phyloP scores from a whole-genome alignment of 2,329 filamentous ascomycete species.

The Fusarium sp. region DNA sequence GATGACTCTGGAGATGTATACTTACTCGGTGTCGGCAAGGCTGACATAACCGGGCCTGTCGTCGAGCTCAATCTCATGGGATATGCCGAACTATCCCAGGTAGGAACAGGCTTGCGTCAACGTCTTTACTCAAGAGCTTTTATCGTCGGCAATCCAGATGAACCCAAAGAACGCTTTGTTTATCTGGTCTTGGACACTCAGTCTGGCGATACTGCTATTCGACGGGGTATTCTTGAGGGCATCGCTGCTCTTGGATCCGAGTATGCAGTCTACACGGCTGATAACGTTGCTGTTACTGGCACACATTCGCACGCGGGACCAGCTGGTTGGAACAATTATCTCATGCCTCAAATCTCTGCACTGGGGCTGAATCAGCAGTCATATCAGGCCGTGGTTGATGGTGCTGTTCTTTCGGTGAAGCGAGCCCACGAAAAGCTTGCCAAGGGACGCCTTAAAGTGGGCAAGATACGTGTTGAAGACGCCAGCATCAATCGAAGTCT shows the following conservation, averaged over 20 bases:
- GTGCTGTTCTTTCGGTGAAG: neutral
- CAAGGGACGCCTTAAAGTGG: conserved; percentile 5
- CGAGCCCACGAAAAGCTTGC: conserved; percentile 1
- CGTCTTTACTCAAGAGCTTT: conserved; percentile 5
- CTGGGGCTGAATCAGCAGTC: conserved; percentile 7
- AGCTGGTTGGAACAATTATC: conserved; percentile 15
- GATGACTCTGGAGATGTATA: neutral
- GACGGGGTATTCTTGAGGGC: neutral
- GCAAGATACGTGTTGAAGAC: conserved; percentile 7
- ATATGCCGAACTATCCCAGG: conserved; percentile 1
- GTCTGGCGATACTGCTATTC: conserved; percentile 9
- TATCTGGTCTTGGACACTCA: conserved; percentile 3
- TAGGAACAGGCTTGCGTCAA: conserved; percentile 10
- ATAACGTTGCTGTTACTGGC: conserved; percentile 9
- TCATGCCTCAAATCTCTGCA: conserved; percentile 16
- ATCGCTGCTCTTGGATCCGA: conserved; percentile 1
- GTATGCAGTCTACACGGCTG: neutral
- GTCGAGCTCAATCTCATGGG: conserved; percentile 24
- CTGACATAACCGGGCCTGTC: conserved; percentile 11
- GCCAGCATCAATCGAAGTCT: conserved; percentile 21
- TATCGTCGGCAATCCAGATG: neutral
- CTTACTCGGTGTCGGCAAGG: conserved; percentile 10
- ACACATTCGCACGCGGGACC: conserved; percentile 4
- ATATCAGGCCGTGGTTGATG: conserved; percentile 6
- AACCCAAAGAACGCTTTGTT: neutral